Evolutionary conservation across 208 protist species (phyloP).

Genomic region (Trypanosoma brucei): DNA sequence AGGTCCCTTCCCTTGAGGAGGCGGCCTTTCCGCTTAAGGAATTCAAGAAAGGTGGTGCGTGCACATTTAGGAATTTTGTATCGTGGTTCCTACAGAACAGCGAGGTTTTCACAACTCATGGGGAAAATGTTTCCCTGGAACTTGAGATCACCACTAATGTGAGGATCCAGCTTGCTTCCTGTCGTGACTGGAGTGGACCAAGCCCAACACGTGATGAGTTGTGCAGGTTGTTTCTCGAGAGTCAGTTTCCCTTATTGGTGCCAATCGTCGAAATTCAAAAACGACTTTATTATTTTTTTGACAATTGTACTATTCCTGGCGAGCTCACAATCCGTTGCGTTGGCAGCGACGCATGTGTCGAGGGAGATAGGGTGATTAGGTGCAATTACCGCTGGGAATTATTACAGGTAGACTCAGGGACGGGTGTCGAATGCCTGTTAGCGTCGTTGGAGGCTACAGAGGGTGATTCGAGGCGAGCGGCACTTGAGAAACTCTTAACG

Average conservation of each 20-base stretch:
- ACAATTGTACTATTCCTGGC: too few relatives aligned
- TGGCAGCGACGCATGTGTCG: neutral
- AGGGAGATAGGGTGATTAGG: neutral
- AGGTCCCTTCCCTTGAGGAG: conserved; percentile 3
- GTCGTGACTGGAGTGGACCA: neutral
- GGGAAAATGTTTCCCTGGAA: neutral
- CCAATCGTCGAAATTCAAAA: conserved; percentile 1
- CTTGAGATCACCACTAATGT: conserved; percentile 15
- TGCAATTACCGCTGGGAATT: conserved; percentile 17
- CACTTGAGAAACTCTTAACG: conserved; percentile 1
- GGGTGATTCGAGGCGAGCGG: conserved; percentile 7
- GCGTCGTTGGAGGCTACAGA: conserved; percentile 3
- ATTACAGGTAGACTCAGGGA: neutral
- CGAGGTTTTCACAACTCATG: conserved; percentile 3
- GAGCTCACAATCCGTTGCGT: conserved; percentile 11
- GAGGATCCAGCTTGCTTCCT: conserved; percentile 4
- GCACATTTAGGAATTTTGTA: conserved; percentile 7
- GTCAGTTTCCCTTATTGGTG: conserved; percentile 20
- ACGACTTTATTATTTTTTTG: conserved; percentile 8
- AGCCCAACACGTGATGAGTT: conserved; percentile 2
- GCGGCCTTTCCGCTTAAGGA: conserved; percentile 1
- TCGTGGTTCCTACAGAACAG: conserved; percentile 16
- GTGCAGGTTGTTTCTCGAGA: conserved; percentile 7
- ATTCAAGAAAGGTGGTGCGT: conserved; percentile 8
- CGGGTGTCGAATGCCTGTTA: too few relatives aligned